Evolutionary conservation across 2,329 filamentous ascomycete species (phyloP).

Genomic region (Talaromyces funiculosus): DNA sequence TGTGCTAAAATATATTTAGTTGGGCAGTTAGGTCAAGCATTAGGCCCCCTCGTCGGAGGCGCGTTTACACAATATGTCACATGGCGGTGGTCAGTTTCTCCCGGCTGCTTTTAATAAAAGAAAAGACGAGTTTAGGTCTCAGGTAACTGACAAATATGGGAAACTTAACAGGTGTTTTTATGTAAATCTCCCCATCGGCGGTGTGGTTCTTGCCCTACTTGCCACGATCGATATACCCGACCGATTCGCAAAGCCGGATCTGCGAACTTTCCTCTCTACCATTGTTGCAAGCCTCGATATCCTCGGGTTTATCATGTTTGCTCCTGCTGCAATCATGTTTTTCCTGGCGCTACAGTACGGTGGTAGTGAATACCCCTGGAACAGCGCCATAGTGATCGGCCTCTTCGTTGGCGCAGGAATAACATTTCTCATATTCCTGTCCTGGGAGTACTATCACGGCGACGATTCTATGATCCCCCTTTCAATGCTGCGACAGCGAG

Average conservation of each 20-base stretch:
- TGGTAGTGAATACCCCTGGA: slow-evolving; percentile 34
- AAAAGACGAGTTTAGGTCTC: too few relatives aligned
- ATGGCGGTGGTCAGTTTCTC: slow-evolving; percentile 33
- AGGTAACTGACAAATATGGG: too few relatives aligned
- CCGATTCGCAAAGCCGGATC: slow-evolving; percentile 18
- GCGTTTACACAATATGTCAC: slow-evolving; percentile 33
- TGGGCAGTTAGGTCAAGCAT: slow-evolving; percentile 15
- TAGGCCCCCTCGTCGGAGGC: slow-evolving; percentile 40
- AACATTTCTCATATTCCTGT: slow-evolving; percentile 34
- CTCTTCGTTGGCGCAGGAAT: slow-evolving; percentile 41
- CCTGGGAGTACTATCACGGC: slow-evolving; percentile 34
- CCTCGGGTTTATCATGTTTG: slow-evolving; percentile 34
- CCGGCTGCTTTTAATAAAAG: too few relatives aligned
- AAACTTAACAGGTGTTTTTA: too few relatives aligned
- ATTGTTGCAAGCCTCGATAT: slow-evolving; percentile 34
- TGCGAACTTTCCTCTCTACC: neutral
- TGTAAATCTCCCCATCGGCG: slow-evolving; percentile 38
- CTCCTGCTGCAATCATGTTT: slow-evolving; percentile 37
- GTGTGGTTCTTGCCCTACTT: slow-evolving; percentile 26
- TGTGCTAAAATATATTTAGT: too few relatives aligned
- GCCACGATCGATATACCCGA: slow-evolving; percentile 28
- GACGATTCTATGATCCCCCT: slow-evolving; percentile 40
- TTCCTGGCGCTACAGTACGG: slow-evolving; percentile 47
- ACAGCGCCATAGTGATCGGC: slow-evolving; percentile 39
- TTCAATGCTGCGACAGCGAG: slow-evolving; percentile 36